A percentile compares a stretch with the other conserved stretches of the same genome.
Conservation (phyloP, 208 protist species). For the Leptomonas seymouri region DNA sequence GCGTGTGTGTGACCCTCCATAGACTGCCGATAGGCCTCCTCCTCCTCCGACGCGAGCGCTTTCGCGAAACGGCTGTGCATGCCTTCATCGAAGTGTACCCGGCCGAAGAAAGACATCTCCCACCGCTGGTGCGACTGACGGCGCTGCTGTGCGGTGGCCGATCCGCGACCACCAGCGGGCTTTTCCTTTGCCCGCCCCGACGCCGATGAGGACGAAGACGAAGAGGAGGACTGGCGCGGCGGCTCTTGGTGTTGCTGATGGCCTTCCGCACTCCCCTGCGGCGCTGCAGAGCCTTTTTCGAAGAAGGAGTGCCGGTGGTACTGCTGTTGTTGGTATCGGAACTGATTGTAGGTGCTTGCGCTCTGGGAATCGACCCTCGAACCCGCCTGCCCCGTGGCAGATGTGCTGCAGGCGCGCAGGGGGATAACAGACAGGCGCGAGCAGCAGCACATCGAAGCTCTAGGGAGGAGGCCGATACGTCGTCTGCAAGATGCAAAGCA, state of each 20-base stretch:
- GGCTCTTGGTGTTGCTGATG: slow-evolving; percentile 1
- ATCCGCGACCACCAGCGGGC: slow-evolving; percentile 29
- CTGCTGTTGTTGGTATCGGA: slow-evolving; percentile 35
- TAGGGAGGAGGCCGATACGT: background rate
- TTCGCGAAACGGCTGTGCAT: slow-evolving; percentile 77
- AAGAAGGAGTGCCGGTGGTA: slow-evolving; percentile 59
- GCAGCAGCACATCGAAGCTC: background rate
- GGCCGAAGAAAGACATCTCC: slow-evolving; percentile 90
- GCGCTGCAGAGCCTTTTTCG: slow-evolving; percentile 39
- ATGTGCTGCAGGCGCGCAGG: slow-evolving; percentile 1
- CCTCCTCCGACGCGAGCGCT: slow-evolving; percentile 62
- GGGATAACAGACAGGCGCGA: background rate
- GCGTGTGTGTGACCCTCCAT: slow-evolving; percentile 33
- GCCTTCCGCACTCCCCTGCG: slow-evolving; percentile 1
- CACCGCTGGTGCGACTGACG: slow-evolving; percentile 60
- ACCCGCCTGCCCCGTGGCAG: background rate
- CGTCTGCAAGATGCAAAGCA: background rate
- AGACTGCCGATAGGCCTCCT: slow-evolving; percentile 16
- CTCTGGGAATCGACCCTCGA: background rate
- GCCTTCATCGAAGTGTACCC: slow-evolving; percentile 77
- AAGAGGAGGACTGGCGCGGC: slow-evolving; percentile 19
- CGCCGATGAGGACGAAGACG: slow-evolving; percentile 5
- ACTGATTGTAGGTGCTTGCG: slow-evolving; percentile 33
- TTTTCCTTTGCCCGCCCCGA: slow-evolving; percentile 21
- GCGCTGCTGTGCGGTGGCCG: slow-evolving; percentile 65